A percentile compares a stretch with the other conserved stretches of the same genome.
phyloP scores from a whole-genome alignment of 2,329 filamentous ascomycete species.

The Colletotrichum melonis region DNA sequence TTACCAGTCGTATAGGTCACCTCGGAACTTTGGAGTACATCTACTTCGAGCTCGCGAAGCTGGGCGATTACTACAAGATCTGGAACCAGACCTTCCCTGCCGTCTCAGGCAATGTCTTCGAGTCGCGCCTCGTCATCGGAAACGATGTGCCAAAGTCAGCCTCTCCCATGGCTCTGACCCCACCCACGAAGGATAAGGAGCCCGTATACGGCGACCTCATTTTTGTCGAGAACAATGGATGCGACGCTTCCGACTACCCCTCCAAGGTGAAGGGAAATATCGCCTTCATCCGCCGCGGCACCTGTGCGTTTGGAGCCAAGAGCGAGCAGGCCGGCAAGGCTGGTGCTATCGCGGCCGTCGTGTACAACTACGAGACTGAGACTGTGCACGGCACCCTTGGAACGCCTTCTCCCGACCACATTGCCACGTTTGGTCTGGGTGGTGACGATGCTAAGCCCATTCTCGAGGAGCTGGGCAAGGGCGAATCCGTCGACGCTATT shows the following conservation, averaged over 20 bases:
- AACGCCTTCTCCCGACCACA: slow-evolving; percentile 65
- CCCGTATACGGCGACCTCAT: slow-evolving; percentile 70
- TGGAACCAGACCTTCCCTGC: slow-evolving; percentile 74
- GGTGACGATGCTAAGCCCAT: slow-evolving; percentile 68
- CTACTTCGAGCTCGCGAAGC: slow-evolving; percentile 61
- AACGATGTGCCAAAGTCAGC: slow-evolving; percentile 61
- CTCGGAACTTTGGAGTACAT: slow-evolving; percentile 74
- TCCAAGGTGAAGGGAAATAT: slow-evolving; percentile 69
- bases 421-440: slow-evolving; percentile 76
- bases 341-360: slow-evolving; percentile 76
- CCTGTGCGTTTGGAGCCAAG: slow-evolving; percentile 79
- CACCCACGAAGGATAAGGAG: slow-evolving; percentile 70
- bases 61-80: slow-evolving; percentile 71
- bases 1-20: slow-evolving; percentile 61
- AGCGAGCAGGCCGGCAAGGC: slow-evolving; percentile 74
- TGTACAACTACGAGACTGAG: slow-evolving; percentile 79
- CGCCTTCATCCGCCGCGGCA: slow-evolving; percentile 77
- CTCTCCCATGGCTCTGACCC: slow-evolving; percentile 72
- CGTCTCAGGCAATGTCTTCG: slow-evolving; percentile 68
- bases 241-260: slow-evolving; percentile 72
- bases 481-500: slow-evolving; percentile 62
- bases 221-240: slow-evolving; percentile 73
- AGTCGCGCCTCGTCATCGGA: slow-evolving; percentile 69
- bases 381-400: slow-evolving; percentile 76
- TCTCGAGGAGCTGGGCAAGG: slow-evolving; percentile 63